Conservation (phyloP, 2,329 filamentous ascomycete genomes). For the Lomentospora prolificans region DNA sequence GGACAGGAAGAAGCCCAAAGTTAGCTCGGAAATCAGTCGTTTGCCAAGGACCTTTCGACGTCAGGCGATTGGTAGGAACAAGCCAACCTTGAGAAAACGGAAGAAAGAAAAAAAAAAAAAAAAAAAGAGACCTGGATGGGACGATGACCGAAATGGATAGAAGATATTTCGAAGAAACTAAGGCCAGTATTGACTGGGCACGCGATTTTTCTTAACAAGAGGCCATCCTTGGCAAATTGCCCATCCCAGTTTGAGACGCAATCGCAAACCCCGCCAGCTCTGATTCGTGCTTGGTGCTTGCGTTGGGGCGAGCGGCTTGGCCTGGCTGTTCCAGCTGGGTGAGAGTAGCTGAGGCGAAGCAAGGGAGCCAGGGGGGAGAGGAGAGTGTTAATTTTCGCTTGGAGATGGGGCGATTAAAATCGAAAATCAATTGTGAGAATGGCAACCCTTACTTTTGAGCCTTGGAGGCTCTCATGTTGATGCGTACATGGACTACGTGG, state of each 20-base stretch:
- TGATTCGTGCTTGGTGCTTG: neutral
- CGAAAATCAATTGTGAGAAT: too few relatives aligned
- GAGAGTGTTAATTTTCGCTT: too few relatives aligned
- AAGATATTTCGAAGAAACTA: neutral
- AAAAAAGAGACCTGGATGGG: neutral
- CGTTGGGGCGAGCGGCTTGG: neutral
- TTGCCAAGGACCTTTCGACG: neutral
- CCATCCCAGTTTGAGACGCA: too few relatives aligned
- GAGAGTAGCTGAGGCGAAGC: too few relatives aligned
- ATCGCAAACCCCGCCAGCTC: neutral
- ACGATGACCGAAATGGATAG: neutral
- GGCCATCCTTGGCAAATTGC: neutral
- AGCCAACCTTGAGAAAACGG: neutral
- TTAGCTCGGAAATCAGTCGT: too few relatives aligned
- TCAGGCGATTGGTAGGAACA: slow-evolving; percentile 7
- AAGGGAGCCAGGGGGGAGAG: too few relatives aligned
- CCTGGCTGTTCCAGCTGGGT: neutral
- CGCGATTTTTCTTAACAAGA: neutral
- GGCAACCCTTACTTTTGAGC: neutral
- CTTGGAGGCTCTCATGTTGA: neutral
- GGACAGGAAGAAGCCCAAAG: too few relatives aligned
- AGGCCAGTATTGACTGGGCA: neutral
- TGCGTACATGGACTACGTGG: neutral
- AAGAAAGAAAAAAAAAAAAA: neutral
- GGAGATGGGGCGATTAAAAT: too few relatives aligned